Conservation (phyloP, 2,329 filamentous ascomycete genomes). For the Calonectria henricotiae region DNA sequence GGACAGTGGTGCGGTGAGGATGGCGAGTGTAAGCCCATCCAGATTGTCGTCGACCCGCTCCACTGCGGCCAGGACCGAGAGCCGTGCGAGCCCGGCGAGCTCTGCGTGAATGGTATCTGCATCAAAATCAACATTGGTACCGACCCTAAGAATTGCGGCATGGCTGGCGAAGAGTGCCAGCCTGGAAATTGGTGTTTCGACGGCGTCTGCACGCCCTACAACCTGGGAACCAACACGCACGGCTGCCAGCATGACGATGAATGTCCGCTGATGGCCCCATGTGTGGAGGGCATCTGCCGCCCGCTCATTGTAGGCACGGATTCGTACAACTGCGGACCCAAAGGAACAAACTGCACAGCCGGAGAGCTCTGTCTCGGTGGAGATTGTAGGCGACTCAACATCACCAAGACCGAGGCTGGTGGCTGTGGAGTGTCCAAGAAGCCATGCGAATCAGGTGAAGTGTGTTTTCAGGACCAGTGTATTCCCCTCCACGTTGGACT, state of each 20-base stretch:
- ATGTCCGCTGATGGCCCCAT: conserved; percentile 29
- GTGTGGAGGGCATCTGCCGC: conserved; percentile 32
- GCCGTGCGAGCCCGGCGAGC: conserved; percentile 32
- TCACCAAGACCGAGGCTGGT: conserved; percentile 27
- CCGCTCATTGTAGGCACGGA: conserved; percentile 35
- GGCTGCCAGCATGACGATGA: conserved; percentile 28
- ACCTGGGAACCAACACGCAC: conserved; percentile 34
- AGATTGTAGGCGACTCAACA: conserved; percentile 31
- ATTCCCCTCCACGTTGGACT: conserved; percentile 36
- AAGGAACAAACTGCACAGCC: conserved; percentile 30
- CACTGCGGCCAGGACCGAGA: conserved; percentile 30
- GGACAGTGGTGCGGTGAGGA: conserved; percentile 39
- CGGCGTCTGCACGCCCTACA: conserved; percentile 34
- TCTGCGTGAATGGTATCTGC: conserved; percentile 39
- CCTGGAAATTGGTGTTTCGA: conserved; percentile 40
- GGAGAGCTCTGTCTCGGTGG: conserved; percentile 35
- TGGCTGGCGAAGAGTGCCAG: conserved; percentile 20
- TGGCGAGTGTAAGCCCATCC: conserved; percentile 38
- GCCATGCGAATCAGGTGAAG: conserved; percentile 34
- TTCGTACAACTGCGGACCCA: conserved; percentile 36
- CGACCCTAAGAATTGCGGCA: conserved; percentile 33
- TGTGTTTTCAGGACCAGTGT: conserved; percentile 32
- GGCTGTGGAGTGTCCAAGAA: conserved; percentile 31
- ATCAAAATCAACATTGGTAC: conserved; percentile 39
- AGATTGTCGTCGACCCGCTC: conserved; percentile 35